A percentile compares a stretch with the other conserved stretches of the same genome.
These are phyloP conservation scores for Bassia scoparia DNA, from an alignment of 148 eudicot genomes.

Conservation along the genomic window DNA sequence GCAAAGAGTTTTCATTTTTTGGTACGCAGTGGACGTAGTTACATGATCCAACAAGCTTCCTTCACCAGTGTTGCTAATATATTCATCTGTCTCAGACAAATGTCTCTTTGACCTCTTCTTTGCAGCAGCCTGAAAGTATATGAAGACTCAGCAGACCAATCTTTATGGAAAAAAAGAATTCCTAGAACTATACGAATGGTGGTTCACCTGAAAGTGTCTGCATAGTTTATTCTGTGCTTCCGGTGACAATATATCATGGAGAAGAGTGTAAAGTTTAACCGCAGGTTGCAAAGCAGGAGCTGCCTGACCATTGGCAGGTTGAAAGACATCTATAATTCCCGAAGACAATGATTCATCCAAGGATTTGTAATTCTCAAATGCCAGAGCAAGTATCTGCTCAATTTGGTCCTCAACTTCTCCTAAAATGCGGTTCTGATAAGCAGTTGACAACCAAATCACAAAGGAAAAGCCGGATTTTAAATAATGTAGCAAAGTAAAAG, in stretches of 20 bases:
- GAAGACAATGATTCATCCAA: conserved; percentile 74
- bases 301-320: conserved; percentile 71
- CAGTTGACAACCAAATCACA: conserved; percentile 9
- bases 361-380: conserved; percentile 85
- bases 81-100: conserved; percentile 85
- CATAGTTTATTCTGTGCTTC: conserved; percentile 81
- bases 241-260: conserved; percentile 85
- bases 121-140: conserved; percentile 67
- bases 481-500: neutral
- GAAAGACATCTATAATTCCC: conserved; percentile 69
- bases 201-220: conserved; percentile 77
- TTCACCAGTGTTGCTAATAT: conserved; percentile 56
- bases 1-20: conserved; percentile 86
- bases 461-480: neutral
- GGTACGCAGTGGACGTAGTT: conserved; percentile 72
- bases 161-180: conserved; percentile 2
- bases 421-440: conserved; percentile 68
- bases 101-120: conserved; percentile 87
- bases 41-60: conserved; percentile 53
- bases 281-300: conserved; percentile 88
- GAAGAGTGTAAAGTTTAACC: conserved; percentile 77
- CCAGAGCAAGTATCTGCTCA: conserved; percentile 76
- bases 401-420: conserved; percentile 94
- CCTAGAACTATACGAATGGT: neutral
- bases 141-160: conserved; percentile 7